Evolutionary conservation across 495 filamentous ascomycete genomes (phyloP).

Genomic region (Collariella sp.): DNA sequence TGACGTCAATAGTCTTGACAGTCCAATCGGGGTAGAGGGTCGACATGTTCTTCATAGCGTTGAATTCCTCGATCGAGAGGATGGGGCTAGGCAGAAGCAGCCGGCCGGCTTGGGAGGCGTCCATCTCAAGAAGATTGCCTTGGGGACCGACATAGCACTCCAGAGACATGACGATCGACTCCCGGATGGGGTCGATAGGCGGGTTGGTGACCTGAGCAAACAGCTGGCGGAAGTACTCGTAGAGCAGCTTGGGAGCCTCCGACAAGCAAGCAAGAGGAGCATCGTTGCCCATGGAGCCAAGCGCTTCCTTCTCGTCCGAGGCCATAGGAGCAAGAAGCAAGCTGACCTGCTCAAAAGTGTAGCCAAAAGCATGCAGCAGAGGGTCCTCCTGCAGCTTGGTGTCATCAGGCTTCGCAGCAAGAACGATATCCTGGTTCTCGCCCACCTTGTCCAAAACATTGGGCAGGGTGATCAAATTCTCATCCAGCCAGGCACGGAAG

Average conservation of each 20-base stretch:
- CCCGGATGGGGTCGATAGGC: slow-evolving; percentile 95
- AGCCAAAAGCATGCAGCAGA: slow-evolving; percentile 81
- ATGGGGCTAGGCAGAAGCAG: slow-evolving; percentile 85
- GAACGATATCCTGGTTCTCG: slow-evolving; percentile 41
- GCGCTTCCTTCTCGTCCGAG: slow-evolving; percentile 96
- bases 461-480: slow-evolving; percentile 72
- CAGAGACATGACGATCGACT: slow-evolving; percentile 98
- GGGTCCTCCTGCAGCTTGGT: slow-evolving; percentile 77
- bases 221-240: slow-evolving; percentile 97
- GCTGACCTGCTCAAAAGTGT: slow-evolving; percentile 95
- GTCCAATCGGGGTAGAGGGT: slow-evolving; percentile 73
- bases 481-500: slow-evolving; percentile 83
- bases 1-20: slow-evolving; percentile 91
- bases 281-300: slow-evolving; percentile 99
- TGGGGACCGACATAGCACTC: slow-evolving; percentile 97
- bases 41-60: slow-evolving; percentile 73
- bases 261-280: slow-evolving; percentile 89
- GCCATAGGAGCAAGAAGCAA: slow-evolving; percentile 94
- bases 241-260: slow-evolving; percentile 79
- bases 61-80: slow-evolving; percentile 86
- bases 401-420: slow-evolving; percentile 58
- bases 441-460: slow-evolving; percentile 54
- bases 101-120: slow-evolving; percentile 77
- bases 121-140: slow-evolving; percentile 95
- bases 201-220: slow-evolving; percentile 99